Conservation (phyloP, 2,329 filamentous ascomycete genomes). For the Fusarium bactridioides region DNA sequence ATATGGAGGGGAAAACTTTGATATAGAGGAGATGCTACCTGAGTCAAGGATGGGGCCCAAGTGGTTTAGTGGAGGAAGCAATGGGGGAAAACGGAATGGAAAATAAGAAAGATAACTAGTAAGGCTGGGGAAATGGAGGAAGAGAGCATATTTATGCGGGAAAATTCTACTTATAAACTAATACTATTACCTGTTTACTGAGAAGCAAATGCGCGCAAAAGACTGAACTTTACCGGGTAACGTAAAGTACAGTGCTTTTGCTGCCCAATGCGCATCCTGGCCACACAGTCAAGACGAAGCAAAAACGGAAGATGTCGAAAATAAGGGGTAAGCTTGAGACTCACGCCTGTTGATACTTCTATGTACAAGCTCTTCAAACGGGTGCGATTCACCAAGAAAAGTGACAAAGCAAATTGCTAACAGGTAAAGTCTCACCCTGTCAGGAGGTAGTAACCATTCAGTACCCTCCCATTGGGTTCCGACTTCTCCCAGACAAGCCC, state of each 20-base stretch:
- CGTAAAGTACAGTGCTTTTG: conserved; percentile 38
- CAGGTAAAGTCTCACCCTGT: conserved; percentile 39
- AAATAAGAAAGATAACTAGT: not conserved
- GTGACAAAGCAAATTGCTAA: conserved; percentile 29
- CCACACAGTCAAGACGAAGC: conserved; percentile 25
- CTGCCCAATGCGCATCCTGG: conserved; percentile 40
- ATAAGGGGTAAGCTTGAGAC: conserved; percentile 25
- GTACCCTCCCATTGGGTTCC: conserved; percentile 21
- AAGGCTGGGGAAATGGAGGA: conserved; percentile 25
- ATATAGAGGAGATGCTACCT: conserved; percentile 5
- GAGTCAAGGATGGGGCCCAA: not conserved
- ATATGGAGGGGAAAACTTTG: not conserved
- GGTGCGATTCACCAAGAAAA: conserved; percentile 25
- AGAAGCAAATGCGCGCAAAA: not conserved
- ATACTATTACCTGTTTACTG: conserved; percentile 28
- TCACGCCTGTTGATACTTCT: not conserved
- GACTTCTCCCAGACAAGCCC: conserved; percentile 24
- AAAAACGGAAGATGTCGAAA: conserved; percentile 7
- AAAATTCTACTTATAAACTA: conserved; percentile 19
- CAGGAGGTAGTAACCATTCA: conserved; percentile 35
- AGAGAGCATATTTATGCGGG: conserved; percentile 17
- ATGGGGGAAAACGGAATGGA: conserved; percentile 6
- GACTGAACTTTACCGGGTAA: conserved; percentile 31
- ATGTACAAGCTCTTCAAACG: not conserved
- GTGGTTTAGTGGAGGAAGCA: conserved; percentile 5